These are phyloP conservation scores for Stachybotrys echinatus DNA, from an alignment of 2,329 filamentous ascomycete genomes.

Conservation along the genomic window DNA sequence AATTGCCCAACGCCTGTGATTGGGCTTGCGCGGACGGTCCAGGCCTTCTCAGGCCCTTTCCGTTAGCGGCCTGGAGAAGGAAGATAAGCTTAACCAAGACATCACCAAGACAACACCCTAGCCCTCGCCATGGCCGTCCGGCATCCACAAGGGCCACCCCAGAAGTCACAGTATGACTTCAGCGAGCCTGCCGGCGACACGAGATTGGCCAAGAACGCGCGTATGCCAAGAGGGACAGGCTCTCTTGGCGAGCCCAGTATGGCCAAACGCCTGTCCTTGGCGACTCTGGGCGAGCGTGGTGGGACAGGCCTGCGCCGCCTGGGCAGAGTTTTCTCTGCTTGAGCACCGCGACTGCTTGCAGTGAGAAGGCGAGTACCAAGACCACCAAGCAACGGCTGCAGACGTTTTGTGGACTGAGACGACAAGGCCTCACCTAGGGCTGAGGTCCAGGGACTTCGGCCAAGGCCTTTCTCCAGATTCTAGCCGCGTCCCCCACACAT, in stretches of 20 bases:
- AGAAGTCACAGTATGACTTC: background rate
- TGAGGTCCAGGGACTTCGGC: background rate
- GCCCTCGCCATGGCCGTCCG: no score
- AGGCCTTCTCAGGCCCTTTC: no score
- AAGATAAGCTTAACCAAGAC: background rate
- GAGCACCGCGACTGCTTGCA: background rate
- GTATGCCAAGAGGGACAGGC: background rate
- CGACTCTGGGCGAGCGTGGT: background rate
- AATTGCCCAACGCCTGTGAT: no score
- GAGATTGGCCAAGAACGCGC: background rate
- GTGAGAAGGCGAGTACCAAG: no score
- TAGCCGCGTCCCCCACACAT: background rate
- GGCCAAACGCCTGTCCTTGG: background rate
- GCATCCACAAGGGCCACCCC: background rate
- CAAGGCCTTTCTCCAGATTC: background rate
- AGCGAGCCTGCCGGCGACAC: background rate
- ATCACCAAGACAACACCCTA: background rate
- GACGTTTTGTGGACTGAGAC: constrained; percentile 4
- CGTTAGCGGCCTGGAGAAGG: background rate
- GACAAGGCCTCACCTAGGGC: background rate
- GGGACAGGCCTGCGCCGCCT: background rate
- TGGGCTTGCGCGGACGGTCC: background rate
- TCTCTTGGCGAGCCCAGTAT: background rate
- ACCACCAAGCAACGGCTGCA: constrained; percentile 3
- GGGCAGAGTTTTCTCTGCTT: background rate